These are phyloP conservation scores for Rhypophila decipiens DNA, from an alignment of 495 filamentous ascomycete species.

Conservation along the genomic window DNA sequence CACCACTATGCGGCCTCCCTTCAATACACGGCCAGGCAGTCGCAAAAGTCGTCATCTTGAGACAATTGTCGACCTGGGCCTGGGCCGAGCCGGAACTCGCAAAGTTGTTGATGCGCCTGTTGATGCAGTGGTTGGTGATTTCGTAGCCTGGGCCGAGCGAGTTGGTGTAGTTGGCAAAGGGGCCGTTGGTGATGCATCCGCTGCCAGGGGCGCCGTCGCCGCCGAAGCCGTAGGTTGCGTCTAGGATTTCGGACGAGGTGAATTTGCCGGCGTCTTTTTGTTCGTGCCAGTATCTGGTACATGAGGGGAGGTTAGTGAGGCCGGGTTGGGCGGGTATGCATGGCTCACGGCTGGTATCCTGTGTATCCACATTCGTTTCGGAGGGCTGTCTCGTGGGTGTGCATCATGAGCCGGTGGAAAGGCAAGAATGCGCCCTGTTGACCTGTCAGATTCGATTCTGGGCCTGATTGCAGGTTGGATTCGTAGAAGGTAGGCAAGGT, in stretches of 20 bases:
- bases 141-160: not conserved
- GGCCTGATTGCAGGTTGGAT: not conserved
- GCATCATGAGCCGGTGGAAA: conserved; percentile 44
- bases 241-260: conserved; percentile 24
- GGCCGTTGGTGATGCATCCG: conserved; percentile 35
- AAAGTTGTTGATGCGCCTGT: conserved; percentile 26
- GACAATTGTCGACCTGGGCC: not conserved
- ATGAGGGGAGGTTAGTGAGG: too few relatives aligned
- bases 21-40: conserved; percentile 34
- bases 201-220: conserved; percentile 28
- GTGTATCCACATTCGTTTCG: conserved; percentile 39
- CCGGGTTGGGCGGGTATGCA: too few relatives aligned
- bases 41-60: conserved; percentile 10
- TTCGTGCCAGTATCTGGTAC: conserved; percentile 50
- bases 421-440: conserved; percentile 39
- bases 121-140: conserved; percentile 26
- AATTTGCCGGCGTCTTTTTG: conserved; percentile 33
- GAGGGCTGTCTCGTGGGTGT: conserved; percentile 37
- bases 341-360: conserved; percentile 38
- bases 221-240: conserved; percentile 32
- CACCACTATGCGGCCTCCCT: conserved; percentile 28
- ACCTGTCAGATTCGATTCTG: not conserved
- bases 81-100: not conserved
- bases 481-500: not conserved
- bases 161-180: conserved; percentile 28